Evolutionary conservation across 208 protist genomes (phyloP), one percentile per base, ranked within the genome.

Genomic region (Leishmania braziliensis): DNA sequence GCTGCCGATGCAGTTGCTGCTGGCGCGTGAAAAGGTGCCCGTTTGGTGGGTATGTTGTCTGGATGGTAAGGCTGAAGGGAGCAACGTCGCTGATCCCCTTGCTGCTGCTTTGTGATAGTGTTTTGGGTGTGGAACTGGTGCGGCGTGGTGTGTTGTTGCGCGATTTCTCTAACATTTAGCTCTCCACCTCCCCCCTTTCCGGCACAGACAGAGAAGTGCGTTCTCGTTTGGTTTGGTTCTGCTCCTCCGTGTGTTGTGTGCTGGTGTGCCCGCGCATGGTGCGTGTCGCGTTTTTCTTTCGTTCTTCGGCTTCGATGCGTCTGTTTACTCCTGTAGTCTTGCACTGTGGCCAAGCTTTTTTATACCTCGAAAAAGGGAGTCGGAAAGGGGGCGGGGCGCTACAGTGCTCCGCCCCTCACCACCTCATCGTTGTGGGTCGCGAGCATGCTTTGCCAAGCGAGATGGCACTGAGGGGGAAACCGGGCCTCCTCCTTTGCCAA

Each of bases 1-100:
- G 77, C 66, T 50, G 33, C 26, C 46, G 18, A 76, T n/a, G 29
- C 53, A 36, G 51, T 53, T 77, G n/a, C 58, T 75, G 71, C 77
- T 78, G 65, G 60, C 76, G 60, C 77, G 8, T 48, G 39, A 68
- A 68, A 29, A 68, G 6, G 29, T 14, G 62, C 62, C 33, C 12
- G 29, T 8, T 26, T 5, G 23, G 39, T 20, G 29, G 6, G 12
- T 29, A 43, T 39, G 9, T 68, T 39, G 9, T 68, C 29, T 43
- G 18, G 18, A 50, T 71, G 33, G 16, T 18, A 43, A 48, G n/a
- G 6, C 18, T 16, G 39, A n/a, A 23, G 6, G 43, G 14, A 18
- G 39, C 0, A 39, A 48, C 65, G 36, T 39, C 10, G 65, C 36
- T 4, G 39, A 48, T 48, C 5, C 3, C 63, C 29, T 71, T 48